Evolutionary conservation across 1,284 basidiomycete species (phyloP).

Genomic region (Sanghuangporus weigelae): DNA sequence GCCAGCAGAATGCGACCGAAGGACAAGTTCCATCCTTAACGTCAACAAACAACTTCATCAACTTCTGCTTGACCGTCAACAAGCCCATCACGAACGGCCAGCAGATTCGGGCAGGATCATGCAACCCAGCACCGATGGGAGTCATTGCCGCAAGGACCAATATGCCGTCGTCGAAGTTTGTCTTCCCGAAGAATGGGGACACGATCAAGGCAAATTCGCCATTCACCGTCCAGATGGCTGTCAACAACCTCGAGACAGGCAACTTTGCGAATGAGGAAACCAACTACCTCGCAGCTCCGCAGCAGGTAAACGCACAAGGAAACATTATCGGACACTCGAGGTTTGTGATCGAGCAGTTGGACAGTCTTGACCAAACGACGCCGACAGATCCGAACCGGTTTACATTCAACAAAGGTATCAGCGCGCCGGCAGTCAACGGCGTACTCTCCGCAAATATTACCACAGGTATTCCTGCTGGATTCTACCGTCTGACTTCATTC

Average conservation of each 20-base stretch:
- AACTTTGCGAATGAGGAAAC: conserved; percentile 47
- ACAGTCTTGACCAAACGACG: conserved; percentile 45
- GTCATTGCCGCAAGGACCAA: conserved; percentile 37
- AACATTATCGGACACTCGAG: conserved; percentile 58
- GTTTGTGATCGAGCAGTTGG: conserved; percentile 55
- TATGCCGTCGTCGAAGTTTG: conserved; percentile 49
- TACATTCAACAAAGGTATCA: conserved; percentile 69
- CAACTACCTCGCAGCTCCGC: conserved; percentile 55
- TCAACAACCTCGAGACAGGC: conserved; percentile 45
- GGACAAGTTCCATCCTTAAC: conserved; percentile 45
- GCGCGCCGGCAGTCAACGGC: conserved; percentile 40
- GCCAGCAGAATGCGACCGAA: conserved; percentile 36
- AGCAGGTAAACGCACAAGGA: conserved; percentile 50
- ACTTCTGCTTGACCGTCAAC: conserved; percentile 30
- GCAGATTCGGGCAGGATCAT: conserved; percentile 38
- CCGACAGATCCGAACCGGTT: conserved; percentile 54
- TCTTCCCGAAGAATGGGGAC: conserved; percentile 38
- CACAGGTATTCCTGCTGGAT: conserved; percentile 51
- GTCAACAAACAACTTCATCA: conserved; percentile 54
- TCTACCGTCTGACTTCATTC: conserved; percentile 51
- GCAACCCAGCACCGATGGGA: conserved; percentile 39
- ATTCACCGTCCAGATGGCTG: conserved; percentile 47
- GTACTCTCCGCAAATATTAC: conserved; percentile 50
- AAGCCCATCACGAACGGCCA: conserved; percentile 39
- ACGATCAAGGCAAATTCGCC: conserved; percentile 36